These are phyloP conservation scores for Microdochium paspali DNA, from an alignment of 2,329 filamentous ascomycete species.

Conservation along the genomic window DNA sequence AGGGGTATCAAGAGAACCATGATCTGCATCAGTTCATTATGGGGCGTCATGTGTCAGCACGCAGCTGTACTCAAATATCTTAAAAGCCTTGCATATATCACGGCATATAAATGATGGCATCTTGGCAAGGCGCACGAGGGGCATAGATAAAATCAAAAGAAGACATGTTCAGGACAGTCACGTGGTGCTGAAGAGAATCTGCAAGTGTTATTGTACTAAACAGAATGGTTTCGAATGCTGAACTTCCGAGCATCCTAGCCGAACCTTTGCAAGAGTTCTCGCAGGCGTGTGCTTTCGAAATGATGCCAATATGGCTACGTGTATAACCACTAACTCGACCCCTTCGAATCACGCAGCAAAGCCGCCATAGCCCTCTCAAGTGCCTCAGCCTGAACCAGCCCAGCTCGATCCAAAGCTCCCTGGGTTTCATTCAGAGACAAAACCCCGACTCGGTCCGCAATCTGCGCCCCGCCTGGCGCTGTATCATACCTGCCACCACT, in stretches of 20 bases:
- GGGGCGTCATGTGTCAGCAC: no score
- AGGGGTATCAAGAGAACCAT: neutral
- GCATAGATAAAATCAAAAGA: neutral
- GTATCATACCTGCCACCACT: constrained; percentile 27
- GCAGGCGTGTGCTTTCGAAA: no score
- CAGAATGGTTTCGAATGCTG: no score
- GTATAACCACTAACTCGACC: neutral
- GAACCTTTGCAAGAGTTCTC: no score
- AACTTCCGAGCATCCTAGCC: no score
- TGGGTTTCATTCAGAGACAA: no score
- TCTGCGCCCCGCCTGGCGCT: constrained; percentile 21
- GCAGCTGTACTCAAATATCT: no score
- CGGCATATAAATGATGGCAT: neutral
- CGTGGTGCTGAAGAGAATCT: neutral
- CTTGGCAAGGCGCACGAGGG: neutral
- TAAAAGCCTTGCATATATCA: neutral
- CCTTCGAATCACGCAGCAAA: constrained; percentile 26
- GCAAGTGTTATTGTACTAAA: no score
- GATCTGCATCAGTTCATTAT: neutral
- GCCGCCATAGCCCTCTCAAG: constrained; percentile 25
- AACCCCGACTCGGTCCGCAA: constrained; percentile 17
- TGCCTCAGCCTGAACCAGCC: no score
- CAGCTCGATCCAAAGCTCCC: no score
- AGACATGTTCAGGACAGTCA: neutral
- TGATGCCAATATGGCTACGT: no score